phyloP scores from a whole-genome alignment of 1,139 yeast species.

The Kurtzmaniella quercitrusa region DNA sequence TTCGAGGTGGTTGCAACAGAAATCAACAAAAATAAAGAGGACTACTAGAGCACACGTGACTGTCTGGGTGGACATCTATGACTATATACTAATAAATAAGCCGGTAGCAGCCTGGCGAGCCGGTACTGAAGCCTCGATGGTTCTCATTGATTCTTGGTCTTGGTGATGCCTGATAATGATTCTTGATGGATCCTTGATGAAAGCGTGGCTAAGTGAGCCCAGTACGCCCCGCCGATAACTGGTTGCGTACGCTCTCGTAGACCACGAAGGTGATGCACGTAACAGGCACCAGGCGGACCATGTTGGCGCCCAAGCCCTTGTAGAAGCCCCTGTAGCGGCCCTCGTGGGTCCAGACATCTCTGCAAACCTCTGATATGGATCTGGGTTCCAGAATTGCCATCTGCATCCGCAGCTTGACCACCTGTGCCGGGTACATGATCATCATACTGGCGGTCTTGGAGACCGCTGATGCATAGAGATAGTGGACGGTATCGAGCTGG shows the following conservation, averaged over 20 bases:
- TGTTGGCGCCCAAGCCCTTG: constrained; percentile 64
- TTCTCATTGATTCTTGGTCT: too few species aligned
- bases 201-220: too few species aligned
- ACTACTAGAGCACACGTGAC: not conserved
- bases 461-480: constrained; percentile 57
- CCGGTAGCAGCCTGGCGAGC: too few species aligned
- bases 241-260: constrained; percentile 43
- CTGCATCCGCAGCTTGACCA: constrained; percentile 75
- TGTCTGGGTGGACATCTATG: not conserved
- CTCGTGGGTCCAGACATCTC: constrained; percentile 26
- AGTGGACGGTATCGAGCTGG: constrained; percentile 48
- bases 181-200: too few species aligned
- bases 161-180: too few species aligned
- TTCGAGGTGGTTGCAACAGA: not conserved
- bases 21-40: not conserved
- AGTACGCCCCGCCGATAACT: too few species aligned
- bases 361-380: constrained; percentile 18
- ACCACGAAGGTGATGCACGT: constrained; percentile 68
- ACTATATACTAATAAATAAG: not conserved
- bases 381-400: constrained; percentile 18
- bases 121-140: too few species aligned
- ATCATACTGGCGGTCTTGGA: constrained; percentile 70
- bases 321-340: constrained; percentile 65
- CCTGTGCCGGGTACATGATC: constrained; percentile 80
- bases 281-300: constrained; percentile 66